phyloP scores from a whole-genome alignment of 371 early-diverging fungal genomes.

The Apophysomyces variabilis region DNA sequence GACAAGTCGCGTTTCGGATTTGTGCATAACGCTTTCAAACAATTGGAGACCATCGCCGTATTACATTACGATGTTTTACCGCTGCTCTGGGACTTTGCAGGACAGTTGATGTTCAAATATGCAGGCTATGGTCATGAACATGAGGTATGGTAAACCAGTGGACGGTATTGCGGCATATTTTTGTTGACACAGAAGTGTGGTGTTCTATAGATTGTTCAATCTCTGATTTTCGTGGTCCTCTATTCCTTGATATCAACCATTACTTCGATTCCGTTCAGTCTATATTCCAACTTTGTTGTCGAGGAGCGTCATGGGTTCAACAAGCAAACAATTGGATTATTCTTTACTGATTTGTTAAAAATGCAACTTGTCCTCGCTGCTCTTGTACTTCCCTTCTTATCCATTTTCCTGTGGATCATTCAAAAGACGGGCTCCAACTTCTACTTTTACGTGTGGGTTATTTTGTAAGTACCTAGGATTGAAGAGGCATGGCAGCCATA shows the following conservation, averaged over 20 bases:
- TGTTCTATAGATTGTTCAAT: constrained; percentile 75
- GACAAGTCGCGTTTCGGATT: constrained; percentile 88
- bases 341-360: constrained; percentile 85
- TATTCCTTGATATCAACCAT: constrained; percentile 66
- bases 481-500: not conserved
- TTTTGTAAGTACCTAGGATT: constrained; percentile 63
- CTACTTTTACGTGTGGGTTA: constrained; percentile 88
- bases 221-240: constrained; percentile 76
- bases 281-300: constrained; percentile 94
- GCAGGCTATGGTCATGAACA: constrained; percentile 71
- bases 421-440: constrained; percentile 84
- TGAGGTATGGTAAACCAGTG: constrained; percentile 58
- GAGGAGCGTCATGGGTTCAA: constrained; percentile 98
- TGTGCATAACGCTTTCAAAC: constrained; percentile 61
- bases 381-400: constrained; percentile 81
- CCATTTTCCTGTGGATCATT: constrained; percentile 87
- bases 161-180: not conserved
- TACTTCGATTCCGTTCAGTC: constrained; percentile 77
- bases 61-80: constrained; percentile 77
- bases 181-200: not conserved
- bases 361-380: constrained; percentile 65
- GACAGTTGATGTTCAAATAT: constrained; percentile 50
- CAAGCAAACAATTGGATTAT: constrained; percentile 88
- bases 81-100: constrained; percentile 74
- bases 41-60: constrained; percentile 67